Conservation (phyloP, 106 monocot species). For the Narthecium ossifragum region DNA sequence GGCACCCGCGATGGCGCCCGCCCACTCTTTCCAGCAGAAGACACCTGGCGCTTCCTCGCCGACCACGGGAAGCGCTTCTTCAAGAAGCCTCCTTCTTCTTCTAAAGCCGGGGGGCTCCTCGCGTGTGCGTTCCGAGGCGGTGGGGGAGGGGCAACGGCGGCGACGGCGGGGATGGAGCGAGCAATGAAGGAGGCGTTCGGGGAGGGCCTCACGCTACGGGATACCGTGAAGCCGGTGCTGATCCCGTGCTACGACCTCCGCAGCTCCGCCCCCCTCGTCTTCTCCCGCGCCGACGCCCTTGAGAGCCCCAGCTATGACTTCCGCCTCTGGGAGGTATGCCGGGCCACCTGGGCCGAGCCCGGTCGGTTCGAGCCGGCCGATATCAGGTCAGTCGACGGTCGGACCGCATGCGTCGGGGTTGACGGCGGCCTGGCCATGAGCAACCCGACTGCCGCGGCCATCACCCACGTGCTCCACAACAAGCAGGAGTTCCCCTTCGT, state of each 20-base stretch:
- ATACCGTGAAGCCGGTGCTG: conserved; percentile 48
- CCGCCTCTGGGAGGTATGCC: too few species aligned
- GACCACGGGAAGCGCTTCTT: conserved; percentile 32
- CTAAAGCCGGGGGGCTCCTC: background rate
- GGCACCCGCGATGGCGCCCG: conserved; percentile 16
- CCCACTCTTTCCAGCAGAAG: conserved; percentile 39
- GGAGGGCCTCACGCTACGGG: conserved; percentile 28
- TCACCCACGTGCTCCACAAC: too few species aligned
- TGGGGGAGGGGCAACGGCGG: background rate
- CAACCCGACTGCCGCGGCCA: conserved; percentile 60
- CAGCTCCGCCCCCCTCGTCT: conserved; percentile 52
- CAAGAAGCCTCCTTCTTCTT: conserved; percentile 5
- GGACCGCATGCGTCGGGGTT: conserved; percentile 54
- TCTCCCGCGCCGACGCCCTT: conserved; percentile 53
- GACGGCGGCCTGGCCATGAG: conserved; percentile 67
- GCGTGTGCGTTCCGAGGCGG: conserved; percentile 6
- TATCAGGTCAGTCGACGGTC: conserved; percentile 46
- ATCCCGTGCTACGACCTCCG: conserved; percentile 63
- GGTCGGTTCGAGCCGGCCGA: too few species aligned
- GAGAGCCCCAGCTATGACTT: conserved; percentile 20
- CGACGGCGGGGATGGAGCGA: conserved; percentile 25
- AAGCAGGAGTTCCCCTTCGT: conserved; percentile 85
- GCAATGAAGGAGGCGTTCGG: conserved; percentile 35
- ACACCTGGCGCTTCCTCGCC: conserved; percentile 50
- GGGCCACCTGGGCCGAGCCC: too few species aligned